Evolutionary conservation across 345 rosid species (phyloP).

Genomic region (Syzygium aromaticum): DNA sequence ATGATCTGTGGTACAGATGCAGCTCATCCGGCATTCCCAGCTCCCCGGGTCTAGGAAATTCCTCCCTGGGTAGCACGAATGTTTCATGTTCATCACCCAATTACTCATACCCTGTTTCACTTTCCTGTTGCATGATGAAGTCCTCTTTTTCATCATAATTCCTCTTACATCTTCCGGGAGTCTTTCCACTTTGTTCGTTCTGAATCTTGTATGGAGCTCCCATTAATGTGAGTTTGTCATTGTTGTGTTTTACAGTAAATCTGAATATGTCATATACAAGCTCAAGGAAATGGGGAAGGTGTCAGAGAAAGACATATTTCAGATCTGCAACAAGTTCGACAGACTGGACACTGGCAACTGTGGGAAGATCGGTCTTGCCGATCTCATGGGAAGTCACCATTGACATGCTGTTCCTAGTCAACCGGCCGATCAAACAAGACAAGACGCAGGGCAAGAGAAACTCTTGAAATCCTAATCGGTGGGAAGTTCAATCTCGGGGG

Average conservation of each 20-base stretch:
- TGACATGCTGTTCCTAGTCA: background rate
- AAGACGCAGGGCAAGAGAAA: background rate
- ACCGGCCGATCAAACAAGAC: background rate
- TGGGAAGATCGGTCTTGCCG: constrained; percentile 34
- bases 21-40: background rate
- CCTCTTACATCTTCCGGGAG: background rate
- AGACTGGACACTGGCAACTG: constrained; percentile 27
- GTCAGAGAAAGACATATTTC: constrained; percentile 30
- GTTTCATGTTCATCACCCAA: background rate
- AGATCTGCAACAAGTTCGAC: constrained; percentile 23
- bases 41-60: too few species aligned
- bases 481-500: background rate
- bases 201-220: background rate
- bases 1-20: background rate
- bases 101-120: background rate
- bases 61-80: background rate
- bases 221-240: background rate
- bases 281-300: constrained; percentile 43
- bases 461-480: background rate
- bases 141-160: background rate
- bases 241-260: constrained; percentile 12
- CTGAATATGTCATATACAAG: constrained; percentile 34
- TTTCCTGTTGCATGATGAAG: background rate
- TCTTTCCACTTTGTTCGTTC: background rate
- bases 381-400: constrained; percentile 16